A percentile compares a stretch with the other conserved stretches of the same genome.
Evolutionary conservation across 495 filamentous ascomycete species (phyloP).

Genomic region (Paragyromitra xinjiangensis): DNA sequence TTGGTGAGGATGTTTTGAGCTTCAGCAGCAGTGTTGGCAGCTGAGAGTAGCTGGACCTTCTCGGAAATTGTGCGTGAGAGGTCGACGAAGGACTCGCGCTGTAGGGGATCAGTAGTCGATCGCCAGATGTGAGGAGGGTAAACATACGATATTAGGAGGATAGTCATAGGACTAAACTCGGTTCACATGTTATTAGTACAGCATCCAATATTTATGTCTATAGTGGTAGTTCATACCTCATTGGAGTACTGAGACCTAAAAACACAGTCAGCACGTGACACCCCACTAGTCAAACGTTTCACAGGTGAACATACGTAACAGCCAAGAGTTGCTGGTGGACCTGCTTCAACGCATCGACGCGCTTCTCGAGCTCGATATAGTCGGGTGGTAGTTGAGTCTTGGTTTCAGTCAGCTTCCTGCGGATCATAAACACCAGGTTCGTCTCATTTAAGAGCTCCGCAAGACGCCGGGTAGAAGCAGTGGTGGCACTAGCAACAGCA

Average conservation of each 20-base stretch:
- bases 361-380: constrained; percentile 98
- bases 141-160: constrained; percentile 81
- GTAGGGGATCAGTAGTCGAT: constrained; percentile 26
- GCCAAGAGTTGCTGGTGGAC: constrained; percentile 96
- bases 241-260: constrained; percentile 89
- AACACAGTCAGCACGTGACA: constrained; percentile 43
- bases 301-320: constrained; percentile 78
- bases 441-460: constrained; percentile 50
- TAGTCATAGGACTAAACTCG: constrained; percentile 82
- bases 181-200: constrained; percentile 38
- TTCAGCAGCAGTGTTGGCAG: constrained; percentile 84
- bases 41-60: constrained; percentile 88
- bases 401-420: constrained; percentile 55
- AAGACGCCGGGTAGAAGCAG: constrained; percentile 44
- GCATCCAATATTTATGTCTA: neutral
- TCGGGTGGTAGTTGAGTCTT: constrained; percentile 95
- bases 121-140: neutral
- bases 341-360: constrained; percentile 95
- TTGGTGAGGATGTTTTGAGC: constrained; percentile 93
- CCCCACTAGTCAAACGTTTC: constrained; percentile 24
- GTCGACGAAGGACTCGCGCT: constrained; percentile 93
- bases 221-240: constrained; percentile 62
- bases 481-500: constrained; percentile 43
- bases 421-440: constrained; percentile 46
- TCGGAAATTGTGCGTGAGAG: constrained; percentile 94